Conservation (phyloP, 176 grass and related monocot species). For the Areca catechu region DNA sequence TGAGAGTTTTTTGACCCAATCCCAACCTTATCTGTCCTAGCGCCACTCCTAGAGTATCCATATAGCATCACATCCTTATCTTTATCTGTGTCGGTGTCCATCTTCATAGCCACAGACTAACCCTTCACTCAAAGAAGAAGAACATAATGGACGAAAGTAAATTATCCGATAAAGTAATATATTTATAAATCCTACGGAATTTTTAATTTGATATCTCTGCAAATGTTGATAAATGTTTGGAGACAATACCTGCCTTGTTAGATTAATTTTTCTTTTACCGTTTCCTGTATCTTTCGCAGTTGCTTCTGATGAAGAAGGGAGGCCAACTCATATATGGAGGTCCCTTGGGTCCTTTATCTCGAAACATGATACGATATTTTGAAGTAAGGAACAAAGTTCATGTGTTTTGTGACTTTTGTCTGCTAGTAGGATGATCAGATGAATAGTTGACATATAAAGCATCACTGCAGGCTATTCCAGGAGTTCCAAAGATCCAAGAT, state of each 20-base stretch:
- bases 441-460: not conserved
- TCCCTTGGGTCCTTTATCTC: conserved; percentile 7
- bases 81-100: no score
- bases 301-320: conserved; percentile 20
- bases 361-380: conserved; percentile 9
- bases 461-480: conserved; percentile 16
- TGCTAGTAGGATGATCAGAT: no score
- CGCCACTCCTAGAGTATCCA: no score
- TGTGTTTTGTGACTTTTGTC: no score
- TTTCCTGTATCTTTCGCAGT: conserved; percentile 4
- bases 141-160: not conserved
- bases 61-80: no score
- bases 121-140: no score
- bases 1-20: no score
- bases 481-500: conserved; percentile 21
- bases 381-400: conserved; percentile 10
- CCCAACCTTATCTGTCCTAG: no score
- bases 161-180: not conserved
- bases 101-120: no score
- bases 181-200: no score
- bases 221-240: no score
- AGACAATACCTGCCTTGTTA: not conserved
- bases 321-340: conserved; percentile 14
- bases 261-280: not conserved
- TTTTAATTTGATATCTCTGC: no score